phyloP scores from a whole-genome alignment of 1,139 yeast species.

The Kodamaea sp. region DNA sequence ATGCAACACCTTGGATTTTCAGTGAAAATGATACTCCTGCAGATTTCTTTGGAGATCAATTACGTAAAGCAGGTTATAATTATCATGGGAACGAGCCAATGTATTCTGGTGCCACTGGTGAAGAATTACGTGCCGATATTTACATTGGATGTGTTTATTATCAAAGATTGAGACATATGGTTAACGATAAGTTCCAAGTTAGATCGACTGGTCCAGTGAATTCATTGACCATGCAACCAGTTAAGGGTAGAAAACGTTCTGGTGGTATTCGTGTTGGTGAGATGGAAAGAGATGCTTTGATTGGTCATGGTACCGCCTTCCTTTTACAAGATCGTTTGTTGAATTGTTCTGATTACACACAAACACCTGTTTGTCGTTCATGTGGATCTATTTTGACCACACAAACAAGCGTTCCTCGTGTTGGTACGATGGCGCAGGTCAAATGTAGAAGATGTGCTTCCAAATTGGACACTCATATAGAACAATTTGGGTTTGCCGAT shows the following conservation, averaged over 20 bases:
- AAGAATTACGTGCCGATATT: slow-evolving; percentile 91
- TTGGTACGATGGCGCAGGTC: slow-evolving; percentile 73
- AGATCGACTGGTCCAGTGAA: slow-evolving; percentile 98
- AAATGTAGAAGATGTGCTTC: slow-evolving; percentile 92
- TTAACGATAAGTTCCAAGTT: slow-evolving; percentile 98
- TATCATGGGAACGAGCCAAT: slow-evolving; percentile 98
- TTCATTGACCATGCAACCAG: slow-evolving; percentile 98
- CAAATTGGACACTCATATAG: slow-evolving; percentile 45
- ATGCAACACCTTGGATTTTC: slow-evolving; percentile 95
- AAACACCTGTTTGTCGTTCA: slow-evolving; percentile 80
- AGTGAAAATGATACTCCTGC: slow-evolving; percentile 94
- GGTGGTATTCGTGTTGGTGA: slow-evolving; percentile 99
- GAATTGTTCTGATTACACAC: slow-evolving; percentile 95
- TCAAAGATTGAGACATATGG: slow-evolving; percentile 99
- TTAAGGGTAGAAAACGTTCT: slow-evolving; percentile 96
- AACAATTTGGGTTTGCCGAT: slow-evolving; percentile 46
- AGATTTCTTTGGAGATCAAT: slow-evolving; percentile 93
- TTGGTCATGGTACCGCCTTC: slow-evolving; percentile 99
- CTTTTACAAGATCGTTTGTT: slow-evolving; percentile 90
- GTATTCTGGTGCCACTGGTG: slow-evolving; percentile 99
- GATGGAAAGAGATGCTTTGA: slow-evolving; percentile 98
- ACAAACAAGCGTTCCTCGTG: slow-evolving; percentile 85
- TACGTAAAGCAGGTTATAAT: slow-evolving; percentile 83
- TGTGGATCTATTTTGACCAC: slow-evolving; percentile 93
- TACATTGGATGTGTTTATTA: slow-evolving; percentile 96